Conservation (phyloP, 2,329 filamentous ascomycete genomes). For the Apiospora rasikravindrae region DNA sequence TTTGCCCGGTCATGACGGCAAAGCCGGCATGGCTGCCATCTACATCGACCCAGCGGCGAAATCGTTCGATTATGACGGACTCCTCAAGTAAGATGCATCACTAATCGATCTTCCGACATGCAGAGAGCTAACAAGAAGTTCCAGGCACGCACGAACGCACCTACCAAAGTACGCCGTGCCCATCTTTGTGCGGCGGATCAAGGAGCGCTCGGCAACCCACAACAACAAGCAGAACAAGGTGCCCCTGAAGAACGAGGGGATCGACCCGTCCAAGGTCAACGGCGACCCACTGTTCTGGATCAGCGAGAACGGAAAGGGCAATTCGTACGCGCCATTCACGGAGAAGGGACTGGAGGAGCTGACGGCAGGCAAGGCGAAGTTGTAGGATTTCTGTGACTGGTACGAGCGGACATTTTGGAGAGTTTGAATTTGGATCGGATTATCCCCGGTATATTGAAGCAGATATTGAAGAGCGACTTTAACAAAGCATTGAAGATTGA, state of each 20-base stretch:
- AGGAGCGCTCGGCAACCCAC: slow-evolving; percentile 65
- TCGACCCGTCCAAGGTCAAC: slow-evolving; percentile 59
- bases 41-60: slow-evolving; percentile 57
- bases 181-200: slow-evolving; percentile 70
- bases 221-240: slow-evolving; percentile 86
- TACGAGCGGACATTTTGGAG: background rate
- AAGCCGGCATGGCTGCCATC: slow-evolving; percentile 68
- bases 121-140: background rate
- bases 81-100: slow-evolving; percentile 54
- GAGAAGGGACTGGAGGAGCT: slow-evolving; percentile 63
- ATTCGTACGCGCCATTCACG: slow-evolving; percentile 64
- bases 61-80: slow-evolving; percentile 63
- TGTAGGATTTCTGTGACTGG: slow-evolving; percentile 40
- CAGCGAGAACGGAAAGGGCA: slow-evolving; percentile 59
- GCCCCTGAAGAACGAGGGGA: slow-evolving; percentile 69
- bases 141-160: slow-evolving; percentile 58
- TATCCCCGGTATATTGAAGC: background rate
- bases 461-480: background rate
- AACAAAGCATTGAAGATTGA: background rate
- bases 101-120: background rate
- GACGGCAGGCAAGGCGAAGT: slow-evolving; percentile 47
- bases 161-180: slow-evolving; percentile 79
- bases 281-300: slow-evolving; percentile 58
- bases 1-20: slow-evolving; percentile 69
- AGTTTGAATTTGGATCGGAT: background rate